phyloP scores from a whole-genome alignment of 1,139 yeast genomes.

The Blastobotrys petasosporus region DNA sequence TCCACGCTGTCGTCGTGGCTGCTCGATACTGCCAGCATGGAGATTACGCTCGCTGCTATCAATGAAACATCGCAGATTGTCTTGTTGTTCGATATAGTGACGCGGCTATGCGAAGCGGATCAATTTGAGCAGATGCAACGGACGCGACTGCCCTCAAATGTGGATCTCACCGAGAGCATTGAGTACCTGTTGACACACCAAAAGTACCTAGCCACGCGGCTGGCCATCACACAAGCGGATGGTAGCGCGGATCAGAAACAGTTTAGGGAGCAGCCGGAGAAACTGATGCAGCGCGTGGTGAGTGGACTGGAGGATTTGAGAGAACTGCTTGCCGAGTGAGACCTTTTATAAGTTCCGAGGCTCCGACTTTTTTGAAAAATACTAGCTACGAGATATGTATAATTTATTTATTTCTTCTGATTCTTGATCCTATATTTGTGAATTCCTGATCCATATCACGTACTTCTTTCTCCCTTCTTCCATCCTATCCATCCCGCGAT shows the following conservation, averaged over 20 bases:
- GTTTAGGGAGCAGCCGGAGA: constrained; percentile 30
- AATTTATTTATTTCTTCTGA: no score
- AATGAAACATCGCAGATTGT: constrained; percentile 80
- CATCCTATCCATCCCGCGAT: no score
- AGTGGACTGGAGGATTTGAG: constrained; percentile 26
- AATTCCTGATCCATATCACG: no score
- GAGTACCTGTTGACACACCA: constrained; percentile 79
- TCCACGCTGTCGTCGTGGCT: constrained; percentile 68
- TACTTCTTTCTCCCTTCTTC: no score
- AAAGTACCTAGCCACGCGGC: constrained; percentile 66
- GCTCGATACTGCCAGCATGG: constrained; percentile 1
- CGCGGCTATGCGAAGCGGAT: constrained; percentile 37
- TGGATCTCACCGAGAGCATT: constrained; percentile 51
- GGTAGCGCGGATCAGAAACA: constrained; percentile 47
- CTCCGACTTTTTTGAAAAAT: no score
- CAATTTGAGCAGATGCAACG: constrained; percentile 15
- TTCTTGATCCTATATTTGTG: no score
- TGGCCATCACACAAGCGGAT: constrained; percentile 48
- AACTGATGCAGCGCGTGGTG: constrained; percentile 19
- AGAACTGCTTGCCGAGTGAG: constrained; percentile 15
- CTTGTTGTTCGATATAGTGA: constrained; percentile 54
- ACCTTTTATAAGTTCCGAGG: no score
- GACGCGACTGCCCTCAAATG: constrained; percentile 20
- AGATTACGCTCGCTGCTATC: constrained; percentile 56
- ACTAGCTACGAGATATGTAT: no score